Evolutionary conservation across 805 yeast genomes (phyloP).

Genomic region (Kodamaea nitidulidarum): DNA sequence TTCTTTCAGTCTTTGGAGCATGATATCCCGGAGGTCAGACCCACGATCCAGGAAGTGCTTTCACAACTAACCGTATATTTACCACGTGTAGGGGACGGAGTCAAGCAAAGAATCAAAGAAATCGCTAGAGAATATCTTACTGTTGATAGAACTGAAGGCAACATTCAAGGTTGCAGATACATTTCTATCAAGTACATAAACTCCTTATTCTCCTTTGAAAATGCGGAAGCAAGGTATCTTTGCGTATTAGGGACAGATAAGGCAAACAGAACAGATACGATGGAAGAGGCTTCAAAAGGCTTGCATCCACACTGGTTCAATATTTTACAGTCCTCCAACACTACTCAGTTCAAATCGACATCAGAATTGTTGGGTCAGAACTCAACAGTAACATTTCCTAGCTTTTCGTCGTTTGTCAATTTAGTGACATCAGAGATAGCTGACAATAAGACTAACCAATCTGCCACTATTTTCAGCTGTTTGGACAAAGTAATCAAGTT

Average conservation of each 20-base stretch:
- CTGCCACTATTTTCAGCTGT: slow-evolving; percentile 26
- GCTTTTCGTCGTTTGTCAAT: slow-evolving; percentile 39
- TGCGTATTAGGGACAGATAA: slow-evolving; percentile 61
- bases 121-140: slow-evolving; percentile 33
- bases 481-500: slow-evolving; percentile 48
- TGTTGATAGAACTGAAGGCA: slow-evolving; percentile 8
- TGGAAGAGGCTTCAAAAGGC: slow-evolving; percentile 78
- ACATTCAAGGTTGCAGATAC: slow-evolving; percentile 52
- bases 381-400: slow-evolving; percentile 49
- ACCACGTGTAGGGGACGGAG: slow-evolving; percentile 30
- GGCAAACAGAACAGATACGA: slow-evolving; percentile 61
- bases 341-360: slow-evolving; percentile 41
- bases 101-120: slow-evolving; percentile 41
- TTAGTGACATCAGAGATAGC: slow-evolving; percentile 21
- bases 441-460: slow-evolving; percentile 15
- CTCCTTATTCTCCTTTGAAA: slow-evolving; percentile 60
- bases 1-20: slow-evolving; percentile 65
- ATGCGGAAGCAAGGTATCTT: slow-evolving; percentile 61
- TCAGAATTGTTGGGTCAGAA: slow-evolving; percentile 41
- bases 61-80: slow-evolving; percentile 54
- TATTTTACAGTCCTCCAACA: slow-evolving; percentile 43
- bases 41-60: slow-evolving; percentile 69
- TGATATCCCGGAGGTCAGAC: slow-evolving; percentile 58
- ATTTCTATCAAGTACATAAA: slow-evolving; percentile 63
- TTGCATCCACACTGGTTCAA: slow-evolving; percentile 80